Conservation (phyloP, 768 basidiomycete species). For the Cantharellus anzutake region DNA sequence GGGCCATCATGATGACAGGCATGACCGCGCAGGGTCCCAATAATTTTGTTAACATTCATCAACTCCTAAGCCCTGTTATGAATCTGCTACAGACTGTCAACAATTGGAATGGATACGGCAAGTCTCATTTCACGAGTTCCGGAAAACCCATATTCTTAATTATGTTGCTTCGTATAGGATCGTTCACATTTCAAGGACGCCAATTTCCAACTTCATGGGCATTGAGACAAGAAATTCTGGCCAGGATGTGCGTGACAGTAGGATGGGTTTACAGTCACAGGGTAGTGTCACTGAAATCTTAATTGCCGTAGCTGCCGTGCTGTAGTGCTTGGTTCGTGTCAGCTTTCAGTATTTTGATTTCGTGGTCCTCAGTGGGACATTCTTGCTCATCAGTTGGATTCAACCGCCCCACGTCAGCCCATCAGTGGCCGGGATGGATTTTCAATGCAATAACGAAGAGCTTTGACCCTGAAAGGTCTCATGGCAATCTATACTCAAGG, state of each 20-base stretch:
- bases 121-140: no score
- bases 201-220: neutral
- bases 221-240: neutral
- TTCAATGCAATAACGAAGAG: no score
- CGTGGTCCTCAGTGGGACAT: neutral
- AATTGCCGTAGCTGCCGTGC: neutral
- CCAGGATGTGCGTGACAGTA: neutral
- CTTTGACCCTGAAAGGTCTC: no score
- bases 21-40: neutral
- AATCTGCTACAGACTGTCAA: neutral
- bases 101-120: neutral
- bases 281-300: neutral
- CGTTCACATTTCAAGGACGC: neutral
- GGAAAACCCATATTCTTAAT: neutral
- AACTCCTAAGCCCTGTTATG: neutral
- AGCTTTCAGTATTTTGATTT: neutral
- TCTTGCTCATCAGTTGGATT: neutral
- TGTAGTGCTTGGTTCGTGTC: neutral
- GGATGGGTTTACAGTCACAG: neutral
- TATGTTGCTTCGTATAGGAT: neutral
- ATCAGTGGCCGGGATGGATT: neutral
- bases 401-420: neutral
- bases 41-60: neutral
- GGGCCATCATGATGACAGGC: neutral
- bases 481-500: no score